Percentiles rank a stretch among this genome's conserved stretches.
These are phyloP conservation scores for Zasmidium citrigriseum DNA, from an alignment of 2,329 filamentous ascomycete genomes.

Conservation along the genomic window DNA sequence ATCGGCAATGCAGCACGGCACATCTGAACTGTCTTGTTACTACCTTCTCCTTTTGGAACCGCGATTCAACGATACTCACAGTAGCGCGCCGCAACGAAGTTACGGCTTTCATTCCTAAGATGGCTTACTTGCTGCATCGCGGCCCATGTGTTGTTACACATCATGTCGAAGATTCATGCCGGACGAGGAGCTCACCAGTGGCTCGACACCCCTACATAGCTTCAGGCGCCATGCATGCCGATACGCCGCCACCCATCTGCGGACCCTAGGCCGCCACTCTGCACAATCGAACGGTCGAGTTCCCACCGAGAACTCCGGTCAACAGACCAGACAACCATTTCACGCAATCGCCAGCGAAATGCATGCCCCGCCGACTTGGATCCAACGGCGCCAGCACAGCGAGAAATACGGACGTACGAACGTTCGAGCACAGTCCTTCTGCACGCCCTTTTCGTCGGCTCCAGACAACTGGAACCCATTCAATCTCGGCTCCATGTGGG, in stretches of 20 bases:
- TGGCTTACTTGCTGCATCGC: not conserved
- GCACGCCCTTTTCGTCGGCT: constrained; percentile 2
- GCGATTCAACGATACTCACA: not conserved
- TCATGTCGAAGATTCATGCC: not conserved
- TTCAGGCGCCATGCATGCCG: constrained; percentile 1
- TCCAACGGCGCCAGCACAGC: not conserved
- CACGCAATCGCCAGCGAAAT: not conserved
- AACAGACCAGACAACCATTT: not conserved
- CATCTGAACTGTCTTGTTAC: too few relatives aligned
- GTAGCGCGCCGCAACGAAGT: not conserved
- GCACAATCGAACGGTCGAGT: not conserved
- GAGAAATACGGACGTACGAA: too few relatives aligned
- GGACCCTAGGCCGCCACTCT: not conserved
- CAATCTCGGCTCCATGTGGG: not conserved
- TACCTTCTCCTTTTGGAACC: not conserved
- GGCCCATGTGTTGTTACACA: not conserved
- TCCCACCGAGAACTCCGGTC: not conserved
- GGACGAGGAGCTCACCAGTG: not conserved
- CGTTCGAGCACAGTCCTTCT: too few relatives aligned
- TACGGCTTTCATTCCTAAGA: not conserved
- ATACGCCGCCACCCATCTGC: not conserved
- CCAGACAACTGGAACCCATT: not conserved
- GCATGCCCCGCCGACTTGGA: not conserved
- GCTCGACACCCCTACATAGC: not conserved
- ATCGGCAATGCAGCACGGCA: not conserved